Percentiles rank a stretch among this genome's conserved stretches.
These are phyloP conservation scores for Cornus florida DNA, from an alignment of 148 eudicot genomes.

Conservation along the genomic window DNA sequence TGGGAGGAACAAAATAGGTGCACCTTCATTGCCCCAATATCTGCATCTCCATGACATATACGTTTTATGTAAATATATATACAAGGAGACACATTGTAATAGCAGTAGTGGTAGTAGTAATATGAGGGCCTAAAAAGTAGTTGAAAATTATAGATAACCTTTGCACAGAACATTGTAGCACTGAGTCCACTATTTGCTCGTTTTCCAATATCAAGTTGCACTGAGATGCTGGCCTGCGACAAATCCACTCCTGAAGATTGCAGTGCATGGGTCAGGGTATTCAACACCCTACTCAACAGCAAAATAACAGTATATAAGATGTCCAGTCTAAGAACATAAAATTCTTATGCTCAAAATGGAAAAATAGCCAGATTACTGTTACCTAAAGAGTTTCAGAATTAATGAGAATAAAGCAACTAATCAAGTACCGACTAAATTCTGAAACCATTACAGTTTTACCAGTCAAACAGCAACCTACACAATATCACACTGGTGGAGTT, in stretches of 20 bases:
- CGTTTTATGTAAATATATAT: too few species aligned
- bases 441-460: too few species aligned
- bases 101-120: too few species aligned
- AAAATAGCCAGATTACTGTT: neutral
- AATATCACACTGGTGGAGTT: too few species aligned
- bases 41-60: too few species aligned
- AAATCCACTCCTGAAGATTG: constrained; percentile 94
- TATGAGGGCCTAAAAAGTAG: neutral
- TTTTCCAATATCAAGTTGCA: constrained; percentile 76
- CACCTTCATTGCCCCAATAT: too few species aligned
- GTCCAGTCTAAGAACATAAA: neutral
- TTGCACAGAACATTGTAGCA: constrained; percentile 22
- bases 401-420: neutral
- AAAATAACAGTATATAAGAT: neutral
- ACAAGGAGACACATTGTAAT: too few species aligned
- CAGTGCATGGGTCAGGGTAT: constrained; percentile 61
- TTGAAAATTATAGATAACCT: constrained; percentile 24
- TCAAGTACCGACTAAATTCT: neutral
- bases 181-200: constrained; percentile 29
- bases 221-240: constrained; percentile 76
- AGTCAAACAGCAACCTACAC: too few species aligned
- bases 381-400: neutral
- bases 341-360: neutral
- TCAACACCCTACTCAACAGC: constrained; percentile 56
- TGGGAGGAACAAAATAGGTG: too few species aligned